Conservation (phyloP, 805 yeast species). For the Limtongozyma cylindracea region DNA sequence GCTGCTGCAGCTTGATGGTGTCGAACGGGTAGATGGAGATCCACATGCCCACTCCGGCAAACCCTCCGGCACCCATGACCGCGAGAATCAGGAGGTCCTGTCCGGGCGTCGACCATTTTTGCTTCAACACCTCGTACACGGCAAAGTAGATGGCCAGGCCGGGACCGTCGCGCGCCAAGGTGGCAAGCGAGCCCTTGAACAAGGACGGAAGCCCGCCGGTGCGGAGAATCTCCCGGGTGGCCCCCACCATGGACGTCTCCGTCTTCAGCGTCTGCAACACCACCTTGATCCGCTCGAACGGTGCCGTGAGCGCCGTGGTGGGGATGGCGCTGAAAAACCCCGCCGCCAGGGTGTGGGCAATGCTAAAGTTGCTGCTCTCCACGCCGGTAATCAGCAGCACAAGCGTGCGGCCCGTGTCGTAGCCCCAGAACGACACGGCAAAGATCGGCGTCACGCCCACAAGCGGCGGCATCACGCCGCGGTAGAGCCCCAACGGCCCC, state of each 20-base stretch:
- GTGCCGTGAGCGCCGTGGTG: slow-evolving; percentile 90
- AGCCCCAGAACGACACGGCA: slow-evolving; percentile 97
- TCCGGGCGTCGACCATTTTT: slow-evolving; percentile 26
- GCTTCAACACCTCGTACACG: slow-evolving; percentile 67
- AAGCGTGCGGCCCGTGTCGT: slow-evolving; percentile 70
- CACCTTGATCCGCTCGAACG: slow-evolving; percentile 88
- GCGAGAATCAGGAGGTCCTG: slow-evolving; percentile 42
- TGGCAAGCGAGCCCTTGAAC: slow-evolving; percentile 79
- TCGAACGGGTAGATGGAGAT: slow-evolving; percentile 85
- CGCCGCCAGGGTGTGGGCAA: slow-evolving; percentile 62
- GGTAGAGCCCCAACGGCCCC: slow-evolving; percentile 61
- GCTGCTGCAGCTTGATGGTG: slow-evolving; percentile 73
- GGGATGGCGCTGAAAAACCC: slow-evolving; percentile 91
- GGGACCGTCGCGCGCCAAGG: slow-evolving; percentile 92
- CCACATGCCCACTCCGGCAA: slow-evolving; percentile 97
- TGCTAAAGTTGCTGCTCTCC: slow-evolving; percentile 19
- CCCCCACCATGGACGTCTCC: slow-evolving; percentile 23
- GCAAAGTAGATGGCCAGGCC: slow-evolving; percentile 93
- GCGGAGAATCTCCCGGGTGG: slow-evolving; percentile 38
- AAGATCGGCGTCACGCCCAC: slow-evolving; percentile 97
- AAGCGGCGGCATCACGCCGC: slow-evolving; percentile 87
- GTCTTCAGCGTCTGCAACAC: slow-evolving; percentile 58
- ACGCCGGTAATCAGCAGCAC: slow-evolving; percentile 21
- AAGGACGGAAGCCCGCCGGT: slow-evolving; percentile 71
- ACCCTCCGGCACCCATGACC: slow-evolving; percentile 78